Percentiles rank a stretch among this genome's conserved stretches.
Evolutionary conservation across 116 monocot species (phyloP).

Genomic region (Papilionanthe hybrid): DNA sequence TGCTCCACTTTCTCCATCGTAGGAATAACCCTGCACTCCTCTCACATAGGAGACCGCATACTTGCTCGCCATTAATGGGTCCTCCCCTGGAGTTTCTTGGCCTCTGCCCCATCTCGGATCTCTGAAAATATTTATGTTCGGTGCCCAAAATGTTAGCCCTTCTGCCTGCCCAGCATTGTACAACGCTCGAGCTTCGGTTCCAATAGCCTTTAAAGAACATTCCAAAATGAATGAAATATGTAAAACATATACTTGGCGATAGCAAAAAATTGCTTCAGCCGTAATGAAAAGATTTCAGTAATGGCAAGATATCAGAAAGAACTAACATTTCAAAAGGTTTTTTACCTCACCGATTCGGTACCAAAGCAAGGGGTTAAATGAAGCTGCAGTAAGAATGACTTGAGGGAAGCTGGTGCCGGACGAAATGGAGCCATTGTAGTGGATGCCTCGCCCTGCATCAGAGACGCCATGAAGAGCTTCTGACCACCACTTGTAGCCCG

Average conservation of each 20-base stretch:
- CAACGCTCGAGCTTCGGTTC: conserved; percentile 65
- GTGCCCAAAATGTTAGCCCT: conserved; percentile 84
- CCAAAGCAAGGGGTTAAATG: conserved; percentile 71
- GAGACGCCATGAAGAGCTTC: conserved; percentile 89
- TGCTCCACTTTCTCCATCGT: conserved; percentile 15
- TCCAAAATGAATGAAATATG: neutral
- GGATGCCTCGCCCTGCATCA: conserved; percentile 43
- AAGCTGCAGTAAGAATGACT: conserved; percentile 76
- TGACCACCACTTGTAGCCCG: conserved; percentile 92
- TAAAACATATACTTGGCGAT: too few species aligned
- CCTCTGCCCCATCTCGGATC: conserved; percentile 97
- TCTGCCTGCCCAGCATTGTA: conserved; percentile 82
- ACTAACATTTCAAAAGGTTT: neutral
- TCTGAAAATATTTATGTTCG: conserved; percentile 84
- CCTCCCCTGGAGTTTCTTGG: conserved; percentile 93
- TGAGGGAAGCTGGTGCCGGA: conserved; percentile 80
- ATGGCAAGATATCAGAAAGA: neutral
- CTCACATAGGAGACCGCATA: conserved; percentile 71
- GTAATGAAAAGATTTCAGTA: too few species aligned
- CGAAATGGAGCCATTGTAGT: conserved; percentile 39
- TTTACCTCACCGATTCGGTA: conserved; percentile 67
- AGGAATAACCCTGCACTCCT: conserved; percentile 75
- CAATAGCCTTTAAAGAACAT: conserved; percentile 42
- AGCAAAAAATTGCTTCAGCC: too few species aligned
- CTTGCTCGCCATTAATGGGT: conserved; percentile 53